Evolutionary conservation across 768 basidiomycete species (phyloP).

Genomic region (Leccinum variicolor): DNA sequence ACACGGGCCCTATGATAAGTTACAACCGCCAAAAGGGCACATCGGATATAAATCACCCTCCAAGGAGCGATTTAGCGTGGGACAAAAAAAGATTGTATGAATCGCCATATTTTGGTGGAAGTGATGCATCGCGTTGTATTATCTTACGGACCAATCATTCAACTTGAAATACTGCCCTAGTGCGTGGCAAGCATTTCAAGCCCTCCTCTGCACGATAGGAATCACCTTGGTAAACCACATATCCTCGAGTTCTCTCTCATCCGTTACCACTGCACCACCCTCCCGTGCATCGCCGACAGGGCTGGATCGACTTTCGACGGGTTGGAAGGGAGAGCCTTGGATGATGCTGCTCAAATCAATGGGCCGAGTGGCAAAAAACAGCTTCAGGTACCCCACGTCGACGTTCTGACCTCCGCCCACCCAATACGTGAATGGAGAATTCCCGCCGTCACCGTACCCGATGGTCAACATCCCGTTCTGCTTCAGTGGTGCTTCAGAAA

Average conservation of each 20-base stretch:
- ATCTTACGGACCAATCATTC: too few relatives aligned
- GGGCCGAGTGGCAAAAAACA: background rate
- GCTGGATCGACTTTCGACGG: background rate
- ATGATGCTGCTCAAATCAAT: background rate
- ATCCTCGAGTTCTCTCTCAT: constrained; percentile 6
- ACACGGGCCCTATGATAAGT: too few relatives aligned
- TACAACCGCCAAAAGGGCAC: too few relatives aligned
- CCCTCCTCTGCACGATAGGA: constrained; percentile 15
- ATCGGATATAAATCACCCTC: too few relatives aligned
- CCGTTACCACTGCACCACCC: background rate
- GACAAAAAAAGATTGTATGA: too few relatives aligned
- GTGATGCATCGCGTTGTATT: too few relatives aligned
- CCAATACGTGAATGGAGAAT: background rate
- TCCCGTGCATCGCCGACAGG: background rate
- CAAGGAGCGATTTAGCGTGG: too few relatives aligned
- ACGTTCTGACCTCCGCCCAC: background rate
- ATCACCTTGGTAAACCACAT: constrained; percentile 20
- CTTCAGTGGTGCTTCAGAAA: constrained; percentile 9
- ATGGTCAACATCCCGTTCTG: constrained; percentile 23
- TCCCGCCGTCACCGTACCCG: constrained; percentile 33
- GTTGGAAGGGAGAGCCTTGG: background rate
- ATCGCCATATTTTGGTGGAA: too few relatives aligned
- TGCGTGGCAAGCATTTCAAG: too few relatives aligned
- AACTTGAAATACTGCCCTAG: too few relatives aligned
- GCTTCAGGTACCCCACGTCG: background rate